These are phyloP conservation scores for Annona squamosa DNA, from an alignment of 164 flowering plant species.

Conservation along the genomic window DNA sequence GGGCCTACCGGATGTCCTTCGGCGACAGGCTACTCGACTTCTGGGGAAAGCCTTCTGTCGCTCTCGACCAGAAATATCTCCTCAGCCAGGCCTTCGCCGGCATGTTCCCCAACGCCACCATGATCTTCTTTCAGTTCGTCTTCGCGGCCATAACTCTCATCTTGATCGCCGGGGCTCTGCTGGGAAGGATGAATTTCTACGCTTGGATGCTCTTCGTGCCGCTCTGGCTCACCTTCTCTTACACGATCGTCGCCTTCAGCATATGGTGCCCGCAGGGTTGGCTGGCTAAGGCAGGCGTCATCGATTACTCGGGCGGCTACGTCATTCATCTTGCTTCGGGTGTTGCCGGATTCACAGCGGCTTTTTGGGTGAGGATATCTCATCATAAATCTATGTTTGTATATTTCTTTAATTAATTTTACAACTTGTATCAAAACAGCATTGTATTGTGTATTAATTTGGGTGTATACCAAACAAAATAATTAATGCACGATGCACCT, in stretches of 20 bases:
- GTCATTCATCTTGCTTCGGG: conserved; percentile 45
- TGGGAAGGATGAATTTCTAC: conserved; percentile 59
- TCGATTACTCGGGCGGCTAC: conserved; percentile 50
- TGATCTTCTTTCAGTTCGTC: conserved; percentile 57
- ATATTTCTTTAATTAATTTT: too few relatives aligned
- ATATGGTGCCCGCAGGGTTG: conserved; percentile 36
- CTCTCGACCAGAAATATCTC: conserved; percentile 31
- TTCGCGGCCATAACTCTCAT: conserved; percentile 59
- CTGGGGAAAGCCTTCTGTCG: conserved; percentile 29
- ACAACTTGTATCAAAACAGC: too few relatives aligned
- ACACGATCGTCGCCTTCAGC: conserved; percentile 40
- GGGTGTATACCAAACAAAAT: too few relatives aligned
- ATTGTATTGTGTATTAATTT: too few relatives aligned
- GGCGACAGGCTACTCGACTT: conserved; percentile 18
- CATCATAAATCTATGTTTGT: too few relatives aligned
- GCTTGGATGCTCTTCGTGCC: conserved; percentile 79
- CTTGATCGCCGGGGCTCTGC: conserved; percentile 47
- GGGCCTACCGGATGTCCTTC: conserved; percentile 20
- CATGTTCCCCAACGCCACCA: conserved; percentile 44
- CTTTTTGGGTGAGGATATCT: conserved; percentile 35
- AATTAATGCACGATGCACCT: too few relatives aligned
- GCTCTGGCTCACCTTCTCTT: conserved; percentile 46
- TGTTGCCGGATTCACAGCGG: conserved; percentile 51
- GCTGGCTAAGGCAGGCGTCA: conserved; percentile 29
- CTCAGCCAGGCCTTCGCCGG: conserved; percentile 29